Evolutionary conservation across 2,329 filamentous ascomycete genomes (phyloP), one percentile per base, ranked within the genome.

Genomic region (Phaeosphaeria sp.): DNA sequence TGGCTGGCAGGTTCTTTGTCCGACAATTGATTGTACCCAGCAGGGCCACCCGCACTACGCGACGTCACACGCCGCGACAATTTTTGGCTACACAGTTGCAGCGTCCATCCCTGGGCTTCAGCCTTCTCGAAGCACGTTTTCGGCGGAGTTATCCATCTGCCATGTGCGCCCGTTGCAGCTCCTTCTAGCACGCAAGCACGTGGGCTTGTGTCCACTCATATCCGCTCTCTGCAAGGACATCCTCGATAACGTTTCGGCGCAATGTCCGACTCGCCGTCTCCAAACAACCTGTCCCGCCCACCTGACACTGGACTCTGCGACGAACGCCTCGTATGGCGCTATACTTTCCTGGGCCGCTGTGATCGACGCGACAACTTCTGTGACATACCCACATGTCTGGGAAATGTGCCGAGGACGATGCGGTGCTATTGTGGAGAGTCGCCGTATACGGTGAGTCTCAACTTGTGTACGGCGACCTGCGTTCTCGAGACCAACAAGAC

Each of bases 51-150:
- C 61, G 63, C 65, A 54, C 49, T 58, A 65, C 55, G 63, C 63
- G 65, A 60, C 55, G 54, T 60, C 54, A 47, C 59, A 57, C 53
- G 50, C 10, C n/a, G 3, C 41, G 36, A 41, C 54, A 42, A 18
- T 36, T 15, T 20, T 49, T 50, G 23, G 11, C 48, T 18, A 9
- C n/a, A 30, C 30, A 43, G 61, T 30, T n/a, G 46, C 66, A 65
- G 54, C 64, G 60, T 58, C 61, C 41, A 66, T 64, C 67, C 64
- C 54, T 59, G 67, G 30, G 57, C 7, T 18, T 15, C 25, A 22
- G 30, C 48, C 60, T 70, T 69, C 67, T 56, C 59, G 64, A 70
- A 70, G 63, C 58, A 59, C 55, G 52, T 62, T 62, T 60, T 57
- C 54, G 33, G 50, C 62, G 59, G 61, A 63, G 56, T 51, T 59